A percentile compares a stretch with the other conserved stretches of the same genome.
Conservation (phyloP, 768 basidiomycete genomes). For the Crassisporium funariophilum region DNA sequence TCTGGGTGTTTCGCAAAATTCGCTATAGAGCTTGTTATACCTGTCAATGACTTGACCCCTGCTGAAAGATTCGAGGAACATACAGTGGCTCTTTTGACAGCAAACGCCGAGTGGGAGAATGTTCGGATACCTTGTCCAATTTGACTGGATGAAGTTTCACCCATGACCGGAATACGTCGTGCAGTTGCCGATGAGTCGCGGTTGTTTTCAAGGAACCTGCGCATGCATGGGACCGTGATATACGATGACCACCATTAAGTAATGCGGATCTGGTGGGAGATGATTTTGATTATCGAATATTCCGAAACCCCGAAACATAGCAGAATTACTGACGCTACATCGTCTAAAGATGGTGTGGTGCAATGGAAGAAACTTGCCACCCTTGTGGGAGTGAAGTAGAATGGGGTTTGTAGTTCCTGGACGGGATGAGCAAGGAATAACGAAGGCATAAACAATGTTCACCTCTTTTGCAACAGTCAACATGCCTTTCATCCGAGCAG, state of each 20-base stretch:
- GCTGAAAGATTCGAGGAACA: conserved; percentile 23
- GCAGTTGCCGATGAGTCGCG: conserved; percentile 68
- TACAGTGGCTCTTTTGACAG: conserved; percentile 72
- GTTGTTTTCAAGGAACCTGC: conserved; percentile 91
- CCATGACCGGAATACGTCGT: conserved; percentile 87
- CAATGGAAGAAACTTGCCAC: conserved; percentile 84
- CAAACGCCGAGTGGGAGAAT: conserved; percentile 69
- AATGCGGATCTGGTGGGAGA: conserved; percentile 70
- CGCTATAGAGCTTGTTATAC: conserved; percentile 63
- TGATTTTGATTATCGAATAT: conserved; percentile 1
- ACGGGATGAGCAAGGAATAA: background rate
- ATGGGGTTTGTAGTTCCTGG: conserved; percentile 75
- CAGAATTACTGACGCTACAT: conserved; percentile 64
- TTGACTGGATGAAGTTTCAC: conserved; percentile 81
- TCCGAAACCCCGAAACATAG: background rate
- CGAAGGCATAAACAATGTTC: conserved; percentile 18
- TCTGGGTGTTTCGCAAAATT: conserved; percentile 78
- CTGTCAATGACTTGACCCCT: too few species aligned
- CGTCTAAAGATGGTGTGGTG: conserved; percentile 70
- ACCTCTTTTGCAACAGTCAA: conserved; percentile 88
- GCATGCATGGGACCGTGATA: conserved; percentile 90
- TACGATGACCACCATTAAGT: conserved; percentile 78
- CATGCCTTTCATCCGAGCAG: conserved; percentile 92
- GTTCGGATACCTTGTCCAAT: conserved; percentile 77
- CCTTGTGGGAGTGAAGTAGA: conserved; percentile 87